phyloP scores from a whole-genome alignment of 73 alveolate genomes.

The Tetrahymena thermophila region DNA sequence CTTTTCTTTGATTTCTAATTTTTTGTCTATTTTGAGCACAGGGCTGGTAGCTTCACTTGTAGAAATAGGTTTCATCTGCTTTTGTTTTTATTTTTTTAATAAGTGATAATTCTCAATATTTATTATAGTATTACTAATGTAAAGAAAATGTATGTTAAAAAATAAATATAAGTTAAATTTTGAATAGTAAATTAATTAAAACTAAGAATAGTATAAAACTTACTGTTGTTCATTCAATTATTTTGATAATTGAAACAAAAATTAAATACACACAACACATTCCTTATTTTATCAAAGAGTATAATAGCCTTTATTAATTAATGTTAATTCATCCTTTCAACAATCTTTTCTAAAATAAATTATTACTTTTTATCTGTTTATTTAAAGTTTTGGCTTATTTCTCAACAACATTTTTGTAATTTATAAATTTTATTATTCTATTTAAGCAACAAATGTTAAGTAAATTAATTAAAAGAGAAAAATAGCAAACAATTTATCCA shows the following conservation, averaged over 20 bases:
- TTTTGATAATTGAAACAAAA: no score
- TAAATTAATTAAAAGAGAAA: neutral
- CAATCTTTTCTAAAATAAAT: neutral
- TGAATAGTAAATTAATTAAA: neutral
- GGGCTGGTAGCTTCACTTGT: neutral
- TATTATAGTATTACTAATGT: neutral
- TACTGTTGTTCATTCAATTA: no score
- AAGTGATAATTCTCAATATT: neutral
- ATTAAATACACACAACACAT: neutral
- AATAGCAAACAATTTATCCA: no score
- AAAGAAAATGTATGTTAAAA: neutral
- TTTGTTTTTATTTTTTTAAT: neutral
- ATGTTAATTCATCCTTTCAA: neutral
- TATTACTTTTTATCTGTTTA: neutral
- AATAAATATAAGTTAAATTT: no score
- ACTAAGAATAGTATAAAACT: neutral
- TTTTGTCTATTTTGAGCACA: neutral
- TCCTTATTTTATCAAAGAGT: neutral
- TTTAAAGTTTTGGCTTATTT: neutral
- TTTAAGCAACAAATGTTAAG: no score
- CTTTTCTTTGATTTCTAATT: neutral
- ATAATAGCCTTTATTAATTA: no score
- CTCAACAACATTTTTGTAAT: neutral
- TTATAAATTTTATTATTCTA: no score
- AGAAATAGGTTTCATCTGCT: neutral